Base-by-base conservation (phyloP, 2,329 filamentous ascomycete genomes). In the Aspergillus versicolor region DNA sequence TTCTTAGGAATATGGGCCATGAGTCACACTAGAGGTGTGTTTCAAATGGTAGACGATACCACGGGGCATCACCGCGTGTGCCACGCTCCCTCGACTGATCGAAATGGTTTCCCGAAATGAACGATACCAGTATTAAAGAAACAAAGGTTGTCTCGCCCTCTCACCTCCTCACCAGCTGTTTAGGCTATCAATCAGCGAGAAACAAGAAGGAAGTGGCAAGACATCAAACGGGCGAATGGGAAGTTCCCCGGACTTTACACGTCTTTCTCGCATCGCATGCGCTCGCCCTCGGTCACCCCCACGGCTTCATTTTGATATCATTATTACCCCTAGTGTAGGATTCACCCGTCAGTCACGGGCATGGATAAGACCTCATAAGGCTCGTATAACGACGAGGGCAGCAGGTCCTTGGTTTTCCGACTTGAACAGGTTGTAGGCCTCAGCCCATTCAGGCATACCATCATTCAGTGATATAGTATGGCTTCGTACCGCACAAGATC, bases 31-130 rank as follows among this genome's bases (percentile, higher is more conserved):
- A 4, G 34, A 24, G 15, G 17, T 8, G 17, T 8, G 52, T 37
- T 46, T 43, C 27, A 32, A 27, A 49, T 21, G 48, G 44, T n/a
- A 40, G 44, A 13, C 21, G 32, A 32, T 32, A 40, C n/a, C 30
- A 34, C 47, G 34, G 48, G 44, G n/a, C 43, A 27, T 52, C 40
- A 45, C 12, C 30, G 22, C 41, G 30, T 13, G 44, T 57, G 53
- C 54, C 57, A 61, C 59, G 51, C 57, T 61, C 51, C 46, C 34
- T 19, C n/a, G 41, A 30, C 44, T 45, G 24, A 42, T n/a, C 43
- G 48, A 46, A 19, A 30, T 49, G 15, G n/a, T 30, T 27, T 9
- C 9, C 19, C 30, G 27, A 13, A 42, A 24, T 30, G 17, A 15
- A 13, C 53, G 47, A 27, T 44, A 43, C 21, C 47, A 11, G 27